Evolutionary conservation across 2,329 filamentous ascomycete species (phyloP).

Genomic region (Domatiomyces globalis): DNA sequence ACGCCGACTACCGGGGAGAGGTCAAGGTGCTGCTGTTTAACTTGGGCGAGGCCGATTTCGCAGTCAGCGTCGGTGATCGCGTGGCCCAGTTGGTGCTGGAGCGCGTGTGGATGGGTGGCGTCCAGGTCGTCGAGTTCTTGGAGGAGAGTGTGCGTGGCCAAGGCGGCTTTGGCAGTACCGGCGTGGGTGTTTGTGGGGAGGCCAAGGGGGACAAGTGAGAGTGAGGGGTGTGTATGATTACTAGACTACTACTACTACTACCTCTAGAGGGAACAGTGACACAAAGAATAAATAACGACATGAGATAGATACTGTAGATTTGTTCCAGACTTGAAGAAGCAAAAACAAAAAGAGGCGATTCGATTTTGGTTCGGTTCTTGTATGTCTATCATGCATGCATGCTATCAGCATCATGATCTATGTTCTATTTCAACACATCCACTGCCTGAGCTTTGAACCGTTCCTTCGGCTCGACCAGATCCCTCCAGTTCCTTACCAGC

Average conservation of each 20-base stretch:
- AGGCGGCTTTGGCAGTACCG: conserved; percentile 85
- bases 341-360: too few species aligned
- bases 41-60: conserved; percentile 68
- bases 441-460: conserved; percentile 44
- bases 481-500: conserved; percentile 59
- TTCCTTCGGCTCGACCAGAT: conserved; percentile 51
- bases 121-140: conserved; percentile 75
- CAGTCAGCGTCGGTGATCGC: conserved; percentile 70
- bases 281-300: too few species aligned
- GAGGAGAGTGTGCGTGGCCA: conserved; percentile 82
- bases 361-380: too few species aligned
- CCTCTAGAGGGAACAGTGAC: too few species aligned
- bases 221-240: too few species aligned
- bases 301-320: too few species aligned
- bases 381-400: too few species aligned
- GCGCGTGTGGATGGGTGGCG: conserved; percentile 83
- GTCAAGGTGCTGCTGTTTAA: conserved; percentile 95
- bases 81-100: conserved; percentile 89
- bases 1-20: conserved; percentile 89
- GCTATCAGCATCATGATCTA: background rate
- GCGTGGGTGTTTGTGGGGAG: conserved; percentile 21
- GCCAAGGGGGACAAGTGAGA: too few species aligned
- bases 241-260: too few species aligned
- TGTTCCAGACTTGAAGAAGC: too few species aligned
- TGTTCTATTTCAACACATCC: background rate